Evolutionary conservation across 495 filamentous ascomycete genomes (phyloP).

Genomic region (Annulohypoxylon moriforme): DNA sequence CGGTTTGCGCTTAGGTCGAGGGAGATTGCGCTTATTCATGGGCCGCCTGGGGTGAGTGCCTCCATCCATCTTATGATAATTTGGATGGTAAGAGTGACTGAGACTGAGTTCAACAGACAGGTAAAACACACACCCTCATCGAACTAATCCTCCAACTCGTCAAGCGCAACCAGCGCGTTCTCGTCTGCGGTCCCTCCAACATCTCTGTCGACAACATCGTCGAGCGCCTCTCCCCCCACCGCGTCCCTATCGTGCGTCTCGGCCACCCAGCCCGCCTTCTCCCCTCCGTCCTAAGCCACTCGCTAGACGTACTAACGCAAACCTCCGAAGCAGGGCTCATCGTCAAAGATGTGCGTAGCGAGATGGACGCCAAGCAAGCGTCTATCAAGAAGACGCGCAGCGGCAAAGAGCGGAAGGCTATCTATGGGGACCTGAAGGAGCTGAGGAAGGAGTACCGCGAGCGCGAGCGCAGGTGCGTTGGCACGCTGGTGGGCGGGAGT

Average conservation of each 20-base stretch:
- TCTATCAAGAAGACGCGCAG: conserved; percentile 87
- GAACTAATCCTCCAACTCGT: conserved; percentile 92
- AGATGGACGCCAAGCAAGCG: conserved; percentile 93
- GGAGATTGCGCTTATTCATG: conserved; percentile 94
- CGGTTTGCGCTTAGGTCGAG: conserved; percentile 83
- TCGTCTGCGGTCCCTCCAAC: conserved; percentile 96
- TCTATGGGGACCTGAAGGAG: conserved; percentile 86
- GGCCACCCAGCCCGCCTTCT: conserved; percentile 94
- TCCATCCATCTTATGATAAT: neutral
- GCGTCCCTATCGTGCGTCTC: conserved; percentile 86
- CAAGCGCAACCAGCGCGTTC: conserved; percentile 72
- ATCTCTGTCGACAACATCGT: conserved; percentile 99
- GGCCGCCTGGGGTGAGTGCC: conserved; percentile 80
- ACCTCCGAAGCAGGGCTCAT: conserved; percentile 90
- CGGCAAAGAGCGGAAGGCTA: conserved; percentile 80
- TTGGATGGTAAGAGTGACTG: neutral
- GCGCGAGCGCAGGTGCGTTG: conserved; percentile 83
- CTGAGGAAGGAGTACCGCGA: conserved; percentile 89
- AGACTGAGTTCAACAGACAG: conserved; percentile 65
- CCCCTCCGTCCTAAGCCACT: conserved; percentile 87
- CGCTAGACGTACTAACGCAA: conserved; percentile 90
- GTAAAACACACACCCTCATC: conserved; percentile 97
- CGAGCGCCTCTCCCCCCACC: conserved; percentile 85
- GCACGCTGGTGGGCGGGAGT: conserved; percentile 76
- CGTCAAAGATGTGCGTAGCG: conserved; percentile 88